Base-by-base conservation (phyloP, 108 stramenopile species). In the Cyclotella baltica region DNA sequence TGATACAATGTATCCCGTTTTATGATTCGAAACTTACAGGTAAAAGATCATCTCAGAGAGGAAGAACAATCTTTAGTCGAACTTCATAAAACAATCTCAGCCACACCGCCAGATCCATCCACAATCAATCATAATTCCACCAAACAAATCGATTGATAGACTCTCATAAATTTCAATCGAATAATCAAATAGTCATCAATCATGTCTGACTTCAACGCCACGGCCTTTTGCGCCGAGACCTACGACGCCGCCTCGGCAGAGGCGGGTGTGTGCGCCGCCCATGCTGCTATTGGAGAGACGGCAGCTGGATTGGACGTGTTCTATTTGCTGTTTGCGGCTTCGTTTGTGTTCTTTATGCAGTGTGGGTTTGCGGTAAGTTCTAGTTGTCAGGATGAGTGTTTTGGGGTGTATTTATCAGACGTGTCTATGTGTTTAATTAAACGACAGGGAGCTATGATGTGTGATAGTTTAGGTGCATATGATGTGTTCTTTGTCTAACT, bases 321-420 rank as follows among this genome's bases (percentile, higher is more conserved):
- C 57, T 83, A 61, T 67, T 65, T 78, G 51, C 76, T 82, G 51
- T 77, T 82, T 37, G 68, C 76, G 19, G 73, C 73, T 2, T 30
- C 77, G 6, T 69, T 89, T 35, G 88, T 90, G 28, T 91, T 91
- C 85, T 68, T 83, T 55, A 88, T 89, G 87, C 91, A 90, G 72
- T 70, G 77, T 13, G 96, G 96, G 0, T 96, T 96, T 75, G 91
- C 92, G 52, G 61, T 62, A 22, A 34, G 61, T 62, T 25, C 22
- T 57, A 2, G 13, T 2, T 29, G 22, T 2, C 13, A 22, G 3
- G 20, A 57, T 22, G 2, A 11, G 20, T 19, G 18, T 23, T n/a
- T n/a, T 55, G 20, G 53, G 5, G 6, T n/a, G 18, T 55, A 6
- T 25, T 31, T 19, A 20, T 61, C 9, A n/a, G 29, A 10, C 19